phyloP scores from a whole-genome alignment of 2,329 filamentous ascomycete species.

The Gaeumannomyces sp. region DNA sequence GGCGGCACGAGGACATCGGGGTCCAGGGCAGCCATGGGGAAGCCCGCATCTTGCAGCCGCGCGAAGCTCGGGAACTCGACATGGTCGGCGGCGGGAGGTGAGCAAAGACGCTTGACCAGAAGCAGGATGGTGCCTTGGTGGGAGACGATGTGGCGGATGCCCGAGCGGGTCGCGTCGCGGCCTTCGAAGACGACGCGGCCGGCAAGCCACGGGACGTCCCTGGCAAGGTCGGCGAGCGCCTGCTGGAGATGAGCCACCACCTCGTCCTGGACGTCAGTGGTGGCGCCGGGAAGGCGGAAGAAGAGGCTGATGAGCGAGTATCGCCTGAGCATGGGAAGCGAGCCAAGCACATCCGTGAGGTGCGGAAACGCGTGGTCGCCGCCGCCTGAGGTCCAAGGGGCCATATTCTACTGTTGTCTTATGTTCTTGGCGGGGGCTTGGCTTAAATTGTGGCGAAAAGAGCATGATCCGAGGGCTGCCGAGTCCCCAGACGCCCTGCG shows the following conservation, averaged over 20 bases:
- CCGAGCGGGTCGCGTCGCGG: conserved; percentile 20
- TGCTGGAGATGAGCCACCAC: neutral
- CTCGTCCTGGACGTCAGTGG: neutral
- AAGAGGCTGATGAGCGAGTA: conserved; percentile 5
- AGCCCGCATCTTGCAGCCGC: conserved; percentile 31
- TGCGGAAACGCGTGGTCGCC: neutral
- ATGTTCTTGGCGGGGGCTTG: too few species aligned
- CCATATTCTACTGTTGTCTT: neutral
- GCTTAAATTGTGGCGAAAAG: too few species aligned
- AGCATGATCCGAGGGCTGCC: too few species aligned
- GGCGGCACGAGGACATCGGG: conserved; percentile 28
- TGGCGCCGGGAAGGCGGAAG: neutral
- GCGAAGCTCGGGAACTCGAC: conserved; percentile 16
- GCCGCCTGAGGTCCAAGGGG: neutral
- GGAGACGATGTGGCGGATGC: conserved; percentile 33
- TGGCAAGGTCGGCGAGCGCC: neutral
- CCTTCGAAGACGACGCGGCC: conserved; percentile 35
- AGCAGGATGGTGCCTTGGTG: conserved; percentile 26
- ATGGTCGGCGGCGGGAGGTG: conserved; percentile 18
- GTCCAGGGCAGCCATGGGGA: conserved; percentile 42
- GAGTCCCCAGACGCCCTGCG: too few species aligned
- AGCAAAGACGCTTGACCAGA: conserved; percentile 34
- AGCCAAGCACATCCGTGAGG: conserved; percentile 3
- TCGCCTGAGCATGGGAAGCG: neutral
- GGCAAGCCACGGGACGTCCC: conserved; percentile 37